phyloP scores from a whole-genome alignment of 371 early-diverging fungal genomes.

The Rhizopus stolonifer region DNA sequence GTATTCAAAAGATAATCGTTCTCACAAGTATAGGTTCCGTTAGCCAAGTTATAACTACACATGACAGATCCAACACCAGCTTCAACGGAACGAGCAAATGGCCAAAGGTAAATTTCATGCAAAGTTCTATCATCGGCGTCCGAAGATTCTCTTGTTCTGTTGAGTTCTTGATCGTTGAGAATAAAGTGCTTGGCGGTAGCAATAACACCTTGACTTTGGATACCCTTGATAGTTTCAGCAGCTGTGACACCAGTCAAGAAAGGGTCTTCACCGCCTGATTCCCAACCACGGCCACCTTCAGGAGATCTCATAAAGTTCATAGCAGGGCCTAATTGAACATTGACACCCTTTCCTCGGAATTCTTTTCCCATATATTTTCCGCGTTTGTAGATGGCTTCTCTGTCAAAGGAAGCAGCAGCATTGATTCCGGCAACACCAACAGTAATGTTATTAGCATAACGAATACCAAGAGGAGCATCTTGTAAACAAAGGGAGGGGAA shows the following conservation, averaged over 20 bases:
- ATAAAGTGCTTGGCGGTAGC: slow-evolving; percentile 55
- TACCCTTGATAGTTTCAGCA: slow-evolving; percentile 32
- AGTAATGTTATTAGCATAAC: slow-evolving; percentile 33
- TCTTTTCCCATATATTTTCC: slow-evolving; percentile 55
- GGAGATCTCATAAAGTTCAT: slow-evolving; percentile 51
- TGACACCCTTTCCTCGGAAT: slow-evolving; percentile 48
- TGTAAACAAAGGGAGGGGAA: slow-evolving; percentile 60
- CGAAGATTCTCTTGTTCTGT: slow-evolving; percentile 22
- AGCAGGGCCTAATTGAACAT: slow-evolving; percentile 48
- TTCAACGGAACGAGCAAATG: slow-evolving; percentile 50
- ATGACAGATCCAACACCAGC: slow-evolving; percentile 54
- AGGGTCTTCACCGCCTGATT: slow-evolving; percentile 62
- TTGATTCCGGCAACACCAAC: slow-evolving; percentile 53
- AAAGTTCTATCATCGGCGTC: slow-evolving; percentile 47
- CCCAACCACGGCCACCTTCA: slow-evolving; percentile 59
- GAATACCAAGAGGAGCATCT: slow-evolving; percentile 54
- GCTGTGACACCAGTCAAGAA: slow-evolving; percentile 46
- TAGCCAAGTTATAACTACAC: slow-evolving; percentile 57
- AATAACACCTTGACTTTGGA: slow-evolving; percentile 41
- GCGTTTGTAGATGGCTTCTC: slow-evolving; percentile 39
- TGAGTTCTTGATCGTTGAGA: slow-evolving; percentile 47
- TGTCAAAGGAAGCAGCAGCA: slow-evolving; percentile 55
- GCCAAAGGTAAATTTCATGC: slow-evolving; percentile 55
- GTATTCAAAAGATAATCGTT: slow-evolving; percentile 35
- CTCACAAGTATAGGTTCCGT: slow-evolving; percentile 48